Evolutionary conservation across 768 basidiomycete genomes (phyloP), one percentile per base, ranked within the genome.

Genomic region (Coprinopsis sp.): DNA sequence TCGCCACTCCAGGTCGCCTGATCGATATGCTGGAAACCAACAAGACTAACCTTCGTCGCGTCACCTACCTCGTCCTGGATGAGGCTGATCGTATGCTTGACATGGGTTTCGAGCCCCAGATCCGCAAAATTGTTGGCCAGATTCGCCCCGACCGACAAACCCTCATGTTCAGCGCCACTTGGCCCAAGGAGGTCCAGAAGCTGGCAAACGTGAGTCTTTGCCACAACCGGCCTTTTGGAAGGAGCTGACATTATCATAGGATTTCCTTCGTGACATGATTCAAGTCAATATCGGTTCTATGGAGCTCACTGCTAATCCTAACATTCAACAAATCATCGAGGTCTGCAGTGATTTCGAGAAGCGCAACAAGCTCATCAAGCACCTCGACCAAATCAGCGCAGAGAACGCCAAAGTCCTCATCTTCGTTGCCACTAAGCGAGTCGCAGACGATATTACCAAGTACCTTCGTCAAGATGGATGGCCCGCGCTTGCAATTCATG

Each of bases 81-180:
- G 96, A 99, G 68, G 96, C 96, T 36, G 96, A 99, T 73, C 91
- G 96, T 61, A 99, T 99, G 96, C 79, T 99, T 53, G 96, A 99
- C 74, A 99, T 99, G 96, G 96, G 96, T 76, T 99, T 99, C 72
- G 96, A 99, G 71, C 96, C 96, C 44, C 96, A 99, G 66, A 98
- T 99, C 63, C 79, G 94, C 62, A 98, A 98, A 72, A 97, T 99
- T 54, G 90, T 98, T 55, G 75, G 84, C 56, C 96, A 99, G 67
- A 94, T 99, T 60, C 84, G 96, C 31, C 96, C 96, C 33, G 96
- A 99, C 72, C 82, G 96, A 59, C 96, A 99, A 63, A 99, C 96
- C 1, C 78, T 98, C 55, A 96, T 99, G 84, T 99, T 99, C 76
- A 96, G 92, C 44, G 96, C 96, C 11, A 99, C 96, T 6, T 99